Evolutionary conservation across 768 basidiomycete genomes (phyloP).

Genomic region (Russula olivacea): DNA sequence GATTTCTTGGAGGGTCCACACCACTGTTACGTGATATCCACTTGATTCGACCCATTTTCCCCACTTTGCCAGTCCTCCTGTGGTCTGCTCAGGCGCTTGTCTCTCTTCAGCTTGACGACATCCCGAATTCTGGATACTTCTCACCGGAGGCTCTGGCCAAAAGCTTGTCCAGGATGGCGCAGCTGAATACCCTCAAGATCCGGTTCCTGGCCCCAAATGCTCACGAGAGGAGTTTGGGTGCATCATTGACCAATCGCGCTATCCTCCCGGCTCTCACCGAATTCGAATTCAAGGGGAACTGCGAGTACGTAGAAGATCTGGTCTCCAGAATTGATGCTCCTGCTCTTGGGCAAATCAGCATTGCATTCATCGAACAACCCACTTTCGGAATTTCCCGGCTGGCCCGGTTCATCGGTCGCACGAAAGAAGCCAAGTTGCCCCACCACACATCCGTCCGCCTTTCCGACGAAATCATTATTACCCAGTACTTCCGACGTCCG

Average conservation of each 20-base stretch:
- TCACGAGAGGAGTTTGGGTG: not conserved
- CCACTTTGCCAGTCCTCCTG: constrained; percentile 4
- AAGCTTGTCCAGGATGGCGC: not conserved
- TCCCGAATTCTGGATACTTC: constrained; percentile 5
- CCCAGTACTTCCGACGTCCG: constrained; percentile 1
- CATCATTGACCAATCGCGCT: not conserved
- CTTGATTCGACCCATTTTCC: not conserved
- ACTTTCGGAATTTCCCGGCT: constrained; percentile 12
- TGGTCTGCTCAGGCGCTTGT: constrained; percentile 1
- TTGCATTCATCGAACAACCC: not conserved
- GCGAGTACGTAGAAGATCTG: constrained; percentile 13
- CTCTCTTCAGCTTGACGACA: constrained; percentile 1
- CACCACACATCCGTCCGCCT: not conserved
- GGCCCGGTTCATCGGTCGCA: constrained; percentile 3
- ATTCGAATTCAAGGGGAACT: constrained; percentile 2
- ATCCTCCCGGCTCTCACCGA: not conserved
- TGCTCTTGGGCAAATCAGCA: not conserved
- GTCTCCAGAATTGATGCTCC: constrained; percentile 9
- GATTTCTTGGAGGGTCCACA: constrained; percentile 6
- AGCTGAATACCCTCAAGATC: not conserved
- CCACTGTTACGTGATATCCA: not conserved
- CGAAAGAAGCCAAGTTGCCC: not conserved
- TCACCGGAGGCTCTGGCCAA: not conserved
- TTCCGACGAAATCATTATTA: not conserved
- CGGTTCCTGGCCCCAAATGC: not conserved